Evolutionary conservation across 2,329 filamentous ascomycete genomes (phyloP), one percentile per base, ranked within the genome.

Genomic region (Colletotrichum siamense): DNA sequence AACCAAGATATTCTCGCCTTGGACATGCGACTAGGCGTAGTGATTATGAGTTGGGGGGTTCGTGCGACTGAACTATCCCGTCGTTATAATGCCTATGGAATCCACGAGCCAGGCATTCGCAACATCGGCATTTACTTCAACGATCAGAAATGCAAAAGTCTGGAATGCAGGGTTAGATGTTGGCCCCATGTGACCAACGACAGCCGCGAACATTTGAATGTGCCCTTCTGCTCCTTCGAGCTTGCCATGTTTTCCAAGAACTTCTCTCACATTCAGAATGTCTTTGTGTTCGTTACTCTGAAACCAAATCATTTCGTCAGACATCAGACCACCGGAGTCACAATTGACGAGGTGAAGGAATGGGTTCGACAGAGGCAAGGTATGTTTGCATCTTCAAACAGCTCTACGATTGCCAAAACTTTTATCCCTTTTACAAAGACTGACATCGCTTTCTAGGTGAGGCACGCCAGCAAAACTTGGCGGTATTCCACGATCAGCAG

Each of bases 221-320:
- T 18, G 10, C 26, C 26, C 22, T 52, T 63, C 16, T 70, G 68
- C 36, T n/a, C 68, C n/a, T 12, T 7, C 5, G 30, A 63, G 26
- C 57, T 70, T 18, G 57, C 34, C 13, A 12, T 9, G 5, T 52
- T 63, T 13, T 28, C 57, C 1, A 62, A 63, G 36, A 63, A 62
- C 36, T 70, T 70, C 15, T 63, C 57, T 8, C 68, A 70, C n/a
- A 4, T 70, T 1, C 26, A 63, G 57, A 70, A 63, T 15, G 57
- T 70, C n/a, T 70, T 62, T 39, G 6, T 70, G 6, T n/a, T 70
- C 18, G 5, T 70, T 4, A 9, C 13, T 2, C 57, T 70, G 6
- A 44, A 26, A 15, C 7, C 18, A 8, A 10, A 3, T 4, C 30
- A 70, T 57, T 36, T 69, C 10, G 18, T 64, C 61, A 16, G 26